These are phyloP conservation scores for Colletotrichum sp. DNA, from an alignment of 2,329 filamentous ascomycete species.

Conservation along the genomic window DNA sequence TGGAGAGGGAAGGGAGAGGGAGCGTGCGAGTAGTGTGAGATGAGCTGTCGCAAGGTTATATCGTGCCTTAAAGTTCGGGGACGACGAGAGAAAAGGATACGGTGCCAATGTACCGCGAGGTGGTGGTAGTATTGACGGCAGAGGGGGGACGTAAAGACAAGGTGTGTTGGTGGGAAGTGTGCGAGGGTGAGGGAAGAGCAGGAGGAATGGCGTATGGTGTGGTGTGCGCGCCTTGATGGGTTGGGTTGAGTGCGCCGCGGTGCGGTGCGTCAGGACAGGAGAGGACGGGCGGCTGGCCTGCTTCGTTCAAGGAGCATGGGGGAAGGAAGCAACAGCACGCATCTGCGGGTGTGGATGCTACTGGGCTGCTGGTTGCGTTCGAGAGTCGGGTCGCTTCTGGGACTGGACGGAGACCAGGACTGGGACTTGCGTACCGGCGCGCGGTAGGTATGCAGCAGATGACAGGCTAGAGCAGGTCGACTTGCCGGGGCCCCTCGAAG, in stretches of 20 bases:
- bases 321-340: background rate
- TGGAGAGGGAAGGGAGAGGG: background rate
- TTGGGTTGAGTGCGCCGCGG: slow-evolving; percentile 12
- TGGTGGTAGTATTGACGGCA: background rate
- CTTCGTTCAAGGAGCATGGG: slow-evolving; percentile 2
- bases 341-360: slow-evolving; percentile 7
- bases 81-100: background rate
- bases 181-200: slow-evolving; percentile 9
- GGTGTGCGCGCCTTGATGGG: slow-evolving; percentile 14
- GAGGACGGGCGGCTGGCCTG: slow-evolving; percentile 6
- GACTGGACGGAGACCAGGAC: background rate
- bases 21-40: slow-evolving; percentile 1
- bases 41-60: slow-evolving; percentile 24
- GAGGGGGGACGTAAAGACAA: slow-evolving; percentile 9
- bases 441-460: slow-evolving; percentile 15
- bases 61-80: slow-evolving; percentile 18
- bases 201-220: slow-evolving; percentile 13
- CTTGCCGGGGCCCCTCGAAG: slow-evolving; percentile 23
- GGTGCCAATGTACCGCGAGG: slow-evolving; percentile 9
- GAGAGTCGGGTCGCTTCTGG: slow-evolving; percentile 16
- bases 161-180: slow-evolving; percentile 22
- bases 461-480: slow-evolving; percentile 19
- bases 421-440: slow-evolving; percentile 6
- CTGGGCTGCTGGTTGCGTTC: slow-evolving; percentile 13
- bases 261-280: slow-evolving; percentile 19